Evolutionary conservation across 225 moss, liverwort and hornwort genomes (phyloP).

Genomic region (Marchantia polymorpha): DNA sequence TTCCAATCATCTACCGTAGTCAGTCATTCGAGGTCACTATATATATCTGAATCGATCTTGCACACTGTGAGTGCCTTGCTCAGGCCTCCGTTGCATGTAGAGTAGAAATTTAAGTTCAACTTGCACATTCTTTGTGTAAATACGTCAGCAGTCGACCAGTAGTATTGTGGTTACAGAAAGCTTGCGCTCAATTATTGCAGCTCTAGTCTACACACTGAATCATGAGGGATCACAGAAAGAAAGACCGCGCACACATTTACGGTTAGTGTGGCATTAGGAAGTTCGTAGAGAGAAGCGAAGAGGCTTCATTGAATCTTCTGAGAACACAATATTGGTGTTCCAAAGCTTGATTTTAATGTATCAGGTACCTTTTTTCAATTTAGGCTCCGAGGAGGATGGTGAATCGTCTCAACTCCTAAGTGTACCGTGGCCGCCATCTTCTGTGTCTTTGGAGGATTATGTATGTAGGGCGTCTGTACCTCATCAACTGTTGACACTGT

Average conservation of each 20-base stretch:
- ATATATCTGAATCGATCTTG: not conserved
- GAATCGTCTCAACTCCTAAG: not conserved
- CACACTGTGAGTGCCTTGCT: not conserved
- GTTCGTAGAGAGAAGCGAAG: too few relatives aligned
- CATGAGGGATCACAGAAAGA: not conserved
- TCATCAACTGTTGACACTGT: too few relatives aligned
- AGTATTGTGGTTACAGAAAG: not conserved
- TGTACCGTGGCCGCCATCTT: too few relatives aligned
- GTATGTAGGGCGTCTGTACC: not conserved
- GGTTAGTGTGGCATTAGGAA: too few relatives aligned
- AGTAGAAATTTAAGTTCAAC: not conserved
- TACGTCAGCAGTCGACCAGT: not conserved
- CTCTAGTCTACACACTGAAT: not conserved
- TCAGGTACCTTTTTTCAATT: not conserved
- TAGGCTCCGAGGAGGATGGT: not conserved
- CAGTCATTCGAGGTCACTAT: not conserved
- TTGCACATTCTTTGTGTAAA: constrained; percentile 1
- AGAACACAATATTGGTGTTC: not conserved
- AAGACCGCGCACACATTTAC: too few relatives aligned
- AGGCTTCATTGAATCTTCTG: not conserved
- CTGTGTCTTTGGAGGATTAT: not conserved
- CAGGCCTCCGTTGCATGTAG: constrained; percentile 9
- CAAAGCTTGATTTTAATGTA: not conserved
- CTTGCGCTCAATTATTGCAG: not conserved
- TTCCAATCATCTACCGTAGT: not conserved